These are phyloP conservation scores for Bryoglossum gracile DNA, from an alignment of 495 filamentous ascomycete species.

Conservation along the genomic window DNA sequence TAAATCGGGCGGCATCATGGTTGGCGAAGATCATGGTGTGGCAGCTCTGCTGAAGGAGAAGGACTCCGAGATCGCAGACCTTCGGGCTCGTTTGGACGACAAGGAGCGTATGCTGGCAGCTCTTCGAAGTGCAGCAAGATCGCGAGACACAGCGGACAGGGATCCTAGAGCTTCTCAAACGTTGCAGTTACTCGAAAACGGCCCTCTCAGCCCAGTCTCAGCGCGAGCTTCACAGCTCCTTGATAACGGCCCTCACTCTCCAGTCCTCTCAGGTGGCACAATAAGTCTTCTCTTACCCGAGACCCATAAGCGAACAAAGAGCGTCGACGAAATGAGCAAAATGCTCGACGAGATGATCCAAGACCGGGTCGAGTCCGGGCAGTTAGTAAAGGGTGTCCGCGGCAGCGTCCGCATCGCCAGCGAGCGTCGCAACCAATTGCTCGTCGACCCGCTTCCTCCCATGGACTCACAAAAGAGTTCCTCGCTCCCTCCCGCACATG, in stretches of 20 bases:
- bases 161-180: constrained; percentile 14
- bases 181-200: constrained; percentile 19
- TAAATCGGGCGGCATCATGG: constrained; percentile 48
- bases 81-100: constrained; percentile 85
- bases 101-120: constrained; percentile 92
- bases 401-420: constrained; percentile 23
- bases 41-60: constrained; percentile 72
- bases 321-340: constrained; percentile 79
- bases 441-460: neutral
- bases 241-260: constrained; percentile 28
- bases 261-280: constrained; percentile 18
- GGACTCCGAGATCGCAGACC: constrained; percentile 86
- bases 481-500: neutral
- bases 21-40: constrained; percentile 61
- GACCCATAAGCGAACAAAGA: constrained; percentile 49
- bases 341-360: constrained; percentile 95
- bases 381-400: constrained; percentile 50
- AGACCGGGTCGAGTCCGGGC: constrained; percentile 66
- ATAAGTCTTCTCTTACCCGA: constrained; percentile 18
- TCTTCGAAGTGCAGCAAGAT: constrained; percentile 76
- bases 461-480: neutral
- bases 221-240: constrained; percentile 40
- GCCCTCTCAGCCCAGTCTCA: constrained; percentile 36
- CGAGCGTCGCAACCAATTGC: constrained; percentile 12
- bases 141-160: constrained; percentile 73